Conservation (phyloP, 228 moss, liverwort and hornwort species). For the Sphagnum magellanicum region DNA sequence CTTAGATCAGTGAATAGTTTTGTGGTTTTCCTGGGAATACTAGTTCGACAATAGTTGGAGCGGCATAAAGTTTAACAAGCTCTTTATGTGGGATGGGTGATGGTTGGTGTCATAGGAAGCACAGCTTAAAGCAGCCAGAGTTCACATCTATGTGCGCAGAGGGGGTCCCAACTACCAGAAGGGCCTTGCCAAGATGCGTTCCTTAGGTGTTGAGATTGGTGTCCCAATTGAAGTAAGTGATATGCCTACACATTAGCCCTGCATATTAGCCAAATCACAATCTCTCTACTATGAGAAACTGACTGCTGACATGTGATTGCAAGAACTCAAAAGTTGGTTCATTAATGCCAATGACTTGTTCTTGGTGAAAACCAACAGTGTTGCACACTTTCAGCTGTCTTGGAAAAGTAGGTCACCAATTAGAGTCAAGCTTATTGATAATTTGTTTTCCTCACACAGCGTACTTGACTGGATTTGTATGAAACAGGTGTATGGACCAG, state of each 20-base stretch:
- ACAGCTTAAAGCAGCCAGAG: constrained; percentile 82
- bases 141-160: constrained; percentile 85
- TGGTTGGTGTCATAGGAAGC: constrained; percentile 46
- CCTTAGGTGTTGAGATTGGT: constrained; percentile 69
- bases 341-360: background rate
- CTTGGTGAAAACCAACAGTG: background rate
- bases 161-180: constrained; percentile 97
- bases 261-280: no score
- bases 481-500: constrained; percentile 86
- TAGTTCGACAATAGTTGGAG: background rate
- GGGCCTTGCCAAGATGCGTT: constrained; percentile 88
- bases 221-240: constrained; percentile 67
- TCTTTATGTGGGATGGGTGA: no score
- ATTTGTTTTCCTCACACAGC: no score
- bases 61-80: no score
- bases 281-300: no score
- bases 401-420: background rate
- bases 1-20: background rate
- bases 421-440: background rate
- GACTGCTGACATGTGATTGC: no score
- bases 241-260: no score
- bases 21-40: background rate
- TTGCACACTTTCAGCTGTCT: background rate
- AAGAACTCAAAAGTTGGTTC: no score
- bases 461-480: background rate